Percentiles rank a stretch among this genome's conserved stretches.
Conservation (phyloP, 2,329 filamentous ascomycete species). For the Aspergillus alliaceus region DNA sequence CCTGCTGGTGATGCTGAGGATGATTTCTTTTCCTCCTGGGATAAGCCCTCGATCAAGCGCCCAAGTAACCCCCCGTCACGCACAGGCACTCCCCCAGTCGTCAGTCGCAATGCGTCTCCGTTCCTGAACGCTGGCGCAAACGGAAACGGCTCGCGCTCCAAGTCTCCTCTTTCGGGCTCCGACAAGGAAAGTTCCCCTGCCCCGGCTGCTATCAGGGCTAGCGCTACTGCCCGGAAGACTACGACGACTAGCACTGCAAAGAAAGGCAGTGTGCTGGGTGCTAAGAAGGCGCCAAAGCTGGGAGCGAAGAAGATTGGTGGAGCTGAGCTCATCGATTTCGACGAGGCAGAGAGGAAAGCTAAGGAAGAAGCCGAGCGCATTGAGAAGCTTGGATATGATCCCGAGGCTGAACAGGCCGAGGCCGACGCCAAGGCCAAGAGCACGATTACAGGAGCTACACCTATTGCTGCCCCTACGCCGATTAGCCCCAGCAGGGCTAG, state of each 20-base stretch:
- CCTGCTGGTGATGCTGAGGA: constrained; percentile 80
- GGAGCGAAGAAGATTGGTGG: constrained; percentile 86
- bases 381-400: constrained; percentile 92
- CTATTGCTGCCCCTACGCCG: constrained; percentile 73
- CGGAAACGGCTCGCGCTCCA: constrained; percentile 72
- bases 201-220: constrained; percentile 69
- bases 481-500: constrained; percentile 65
- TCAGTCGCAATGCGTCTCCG: constrained; percentile 81
- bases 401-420: constrained; percentile 72
- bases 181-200: constrained; percentile 55
- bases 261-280: constrained; percentile 82
- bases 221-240: constrained; percentile 78
- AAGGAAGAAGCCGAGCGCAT: constrained; percentile 97
- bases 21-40: constrained; percentile 99
- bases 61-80: constrained; percentile 91
- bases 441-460: constrained; percentile 52
- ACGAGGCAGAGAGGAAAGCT: constrained; percentile 94
- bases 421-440: constrained; percentile 38
- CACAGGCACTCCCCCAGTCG: constrained; percentile 78
- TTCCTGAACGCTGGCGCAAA: constrained; percentile 73
- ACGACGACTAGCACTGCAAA: constrained; percentile 63
- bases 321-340: constrained; percentile 83
- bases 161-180: constrained; percentile 71
- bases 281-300: constrained; percentile 79
- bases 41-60: constrained; percentile 94